Evolutionary conservation across 106 monocot species (phyloP), one percentile per base, ranked within the genome.

Genomic region (Acorus calamus): DNA sequence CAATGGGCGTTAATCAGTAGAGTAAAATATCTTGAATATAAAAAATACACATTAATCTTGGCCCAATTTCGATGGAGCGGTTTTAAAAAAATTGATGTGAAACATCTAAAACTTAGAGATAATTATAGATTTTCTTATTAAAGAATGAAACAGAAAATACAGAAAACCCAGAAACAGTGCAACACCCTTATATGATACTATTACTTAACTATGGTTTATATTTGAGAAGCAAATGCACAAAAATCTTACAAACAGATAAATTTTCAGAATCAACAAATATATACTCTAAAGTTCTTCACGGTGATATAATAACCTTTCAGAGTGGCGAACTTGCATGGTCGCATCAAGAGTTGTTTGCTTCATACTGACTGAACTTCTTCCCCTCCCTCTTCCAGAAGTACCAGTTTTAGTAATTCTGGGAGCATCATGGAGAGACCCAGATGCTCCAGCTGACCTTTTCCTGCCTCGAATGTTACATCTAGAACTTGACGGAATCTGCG

Each of bases 271-370:
- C 61, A 44, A 45, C 7, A 45, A 62, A 62, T 11, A n/a, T 28
- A 28, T 13, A 57, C 5, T 57, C 14, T n/a, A 13, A 2, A 7
- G 9, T 59, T 14, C 48, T 14, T 3, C 49, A 42, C 7, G 42
- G n/a, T 8, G 4, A 45, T 0, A 8, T 41, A 44, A 8, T 50
- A 58, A 93, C 93, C 89, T 89, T 41, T 72, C 60, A 54, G 89
- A 83, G 53, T 67, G 73, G 14, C 78, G 76, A 47, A 63, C n/a
- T 74, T 55, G 62, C 65, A 85, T 66, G 53, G 82, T 49, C 63
- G 72, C 66, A 77, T 84, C 87, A 58, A 92, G 81, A 56, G 92
- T 92, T 62, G 69, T 80, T 71, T 98, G 92, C 72, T 88, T 98
- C 62, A 88, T 76, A 59, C 59, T 60, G n/a, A 74, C 62, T 28